These are phyloP conservation scores for Cytospora piceae DNA, from an alignment of 2,329 filamentous ascomycete species.

Conservation along the genomic window DNA sequence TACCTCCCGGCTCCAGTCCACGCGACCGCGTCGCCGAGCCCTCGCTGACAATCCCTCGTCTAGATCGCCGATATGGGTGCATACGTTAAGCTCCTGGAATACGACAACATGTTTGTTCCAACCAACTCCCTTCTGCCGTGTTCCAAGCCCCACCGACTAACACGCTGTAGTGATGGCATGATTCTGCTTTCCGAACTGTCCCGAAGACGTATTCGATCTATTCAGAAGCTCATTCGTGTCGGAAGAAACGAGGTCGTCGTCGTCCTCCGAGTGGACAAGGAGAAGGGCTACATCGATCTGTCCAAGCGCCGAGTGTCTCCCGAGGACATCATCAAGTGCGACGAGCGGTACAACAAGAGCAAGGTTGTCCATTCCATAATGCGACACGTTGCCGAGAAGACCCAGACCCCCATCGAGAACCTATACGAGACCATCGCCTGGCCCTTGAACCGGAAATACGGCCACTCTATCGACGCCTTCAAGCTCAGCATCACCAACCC, in stretches of 20 bases:
- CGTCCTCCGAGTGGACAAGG: constrained; percentile 97
- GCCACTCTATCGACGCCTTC: constrained; percentile 96
- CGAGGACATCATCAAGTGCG: constrained; percentile 97
- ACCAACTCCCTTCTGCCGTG: background rate
- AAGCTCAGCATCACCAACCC: constrained; percentile 99
- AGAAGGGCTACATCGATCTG: constrained; percentile 98
- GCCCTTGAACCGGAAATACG: constrained; percentile 97
- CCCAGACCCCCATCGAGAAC: constrained; percentile 87
- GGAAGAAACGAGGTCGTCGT: constrained; percentile 98
- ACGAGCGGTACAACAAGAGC: constrained; percentile 99
- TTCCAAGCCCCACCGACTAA: constrained; percentile 10
- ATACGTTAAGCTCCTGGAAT: constrained; percentile 98
- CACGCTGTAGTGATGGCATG: constrained; percentile 75
- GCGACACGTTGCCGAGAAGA: constrained; percentile 95
- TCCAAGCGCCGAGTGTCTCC: constrained; percentile 97
- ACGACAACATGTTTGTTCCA: constrained; percentile 80
- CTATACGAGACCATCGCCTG: constrained; percentile 94
- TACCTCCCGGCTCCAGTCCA: constrained; percentile 18
- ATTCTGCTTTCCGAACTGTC: constrained; percentile 97
- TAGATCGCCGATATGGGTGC: constrained; percentile 99
- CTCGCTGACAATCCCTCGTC: constrained; percentile 20
- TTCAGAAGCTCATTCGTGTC: constrained; percentile 98
- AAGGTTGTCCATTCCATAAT: constrained; percentile 99
- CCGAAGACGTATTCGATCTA: constrained; percentile 95
- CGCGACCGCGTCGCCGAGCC: constrained; percentile 24